Evolutionary conservation across 1,139 yeast genomes (phyloP), one percentile per base, ranked within the genome.

Genomic region (Candida tetrigidarum): DNA sequence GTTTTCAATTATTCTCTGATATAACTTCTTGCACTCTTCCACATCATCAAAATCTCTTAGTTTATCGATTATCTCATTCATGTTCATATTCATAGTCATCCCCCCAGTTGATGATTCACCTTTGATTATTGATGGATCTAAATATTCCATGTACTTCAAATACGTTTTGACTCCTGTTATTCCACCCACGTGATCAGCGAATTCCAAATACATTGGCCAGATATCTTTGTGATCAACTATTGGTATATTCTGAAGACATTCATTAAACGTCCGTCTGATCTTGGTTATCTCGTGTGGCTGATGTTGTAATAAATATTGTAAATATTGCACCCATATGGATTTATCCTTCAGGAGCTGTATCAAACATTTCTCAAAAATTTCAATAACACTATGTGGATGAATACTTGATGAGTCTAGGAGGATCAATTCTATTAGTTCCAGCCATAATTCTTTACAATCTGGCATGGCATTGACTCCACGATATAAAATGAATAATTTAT

Each of bases 191-290:
- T 37, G 39, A 22, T 74, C 69, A 1, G 85, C 87, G 66, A 81
- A 84, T 25, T 64, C 55, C 19, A 83, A 55, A 54, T 75, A 83
- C 22, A 72, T 44, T 0, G 78, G 76, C 96, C 96, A 90, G 2
- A 89, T 65, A 19, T 66, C 53, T 6, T 62, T 62, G 58, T 87
- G 96, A 27, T 78, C 79, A 0, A 76, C 62, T 10, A 76, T 50
- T 0, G 86, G 80, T 5, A 86, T 54, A 4, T 66, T 56, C 45
- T 70, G 70, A 9, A 90, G 63, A 1, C 87, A 78, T 28, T 63
- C 58, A 58, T 86, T 79, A 53, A 86, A 81, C 3, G 69, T 66
- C 9, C 63, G 58, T 44, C 89, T 65, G 16, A 81, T 75, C 36
- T 60, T 50, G 0, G 77, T 63, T 1, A 83, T 62, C 48, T 76